phyloP scores from a whole-genome alignment of 1,139 yeast genomes.

The Torulaspora globosa region DNA sequence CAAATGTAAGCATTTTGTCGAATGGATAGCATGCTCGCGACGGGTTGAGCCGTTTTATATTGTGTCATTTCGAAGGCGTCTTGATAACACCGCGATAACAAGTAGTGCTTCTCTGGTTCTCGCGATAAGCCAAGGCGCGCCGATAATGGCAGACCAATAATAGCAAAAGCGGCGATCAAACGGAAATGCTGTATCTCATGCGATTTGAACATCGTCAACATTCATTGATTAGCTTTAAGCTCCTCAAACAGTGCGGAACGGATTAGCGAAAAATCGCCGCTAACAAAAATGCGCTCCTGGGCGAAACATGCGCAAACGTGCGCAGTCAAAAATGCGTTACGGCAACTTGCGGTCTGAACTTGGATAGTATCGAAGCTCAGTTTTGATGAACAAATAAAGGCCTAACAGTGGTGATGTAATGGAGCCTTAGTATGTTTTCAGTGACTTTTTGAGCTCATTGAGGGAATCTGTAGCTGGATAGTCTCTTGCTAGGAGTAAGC shows the following conservation, averaged over 20 bases:
- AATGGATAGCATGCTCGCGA: background rate
- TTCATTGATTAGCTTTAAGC: background rate
- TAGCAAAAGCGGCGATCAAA: background rate
- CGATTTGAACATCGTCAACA: background rate
- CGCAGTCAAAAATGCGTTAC: slow-evolving; percentile 6
- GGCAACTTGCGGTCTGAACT: background rate
- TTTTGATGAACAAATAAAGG: background rate
- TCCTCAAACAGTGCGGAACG: background rate
- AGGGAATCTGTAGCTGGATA: no score
- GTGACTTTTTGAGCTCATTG: no score
- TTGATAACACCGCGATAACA: background rate
- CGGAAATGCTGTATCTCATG: background rate
- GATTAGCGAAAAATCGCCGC: background rate
- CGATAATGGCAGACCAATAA: background rate
- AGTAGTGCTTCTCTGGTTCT: background rate
- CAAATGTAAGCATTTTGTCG: background rate
- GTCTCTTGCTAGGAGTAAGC: background rate
- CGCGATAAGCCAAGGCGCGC: slow-evolving; percentile 1
- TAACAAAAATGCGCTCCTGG: background rate
- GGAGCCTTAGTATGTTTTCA: no score
- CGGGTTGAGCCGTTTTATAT: background rate
- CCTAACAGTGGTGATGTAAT: no score
- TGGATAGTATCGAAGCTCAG: background rate
- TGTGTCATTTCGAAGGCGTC: background rate
- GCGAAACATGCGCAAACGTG: background rate